A percentile compares a stretch with the other conserved stretches of the same genome.
Conservation (phyloP, 345 rosid genomes). For the Cochlearia excelsa region DNA sequence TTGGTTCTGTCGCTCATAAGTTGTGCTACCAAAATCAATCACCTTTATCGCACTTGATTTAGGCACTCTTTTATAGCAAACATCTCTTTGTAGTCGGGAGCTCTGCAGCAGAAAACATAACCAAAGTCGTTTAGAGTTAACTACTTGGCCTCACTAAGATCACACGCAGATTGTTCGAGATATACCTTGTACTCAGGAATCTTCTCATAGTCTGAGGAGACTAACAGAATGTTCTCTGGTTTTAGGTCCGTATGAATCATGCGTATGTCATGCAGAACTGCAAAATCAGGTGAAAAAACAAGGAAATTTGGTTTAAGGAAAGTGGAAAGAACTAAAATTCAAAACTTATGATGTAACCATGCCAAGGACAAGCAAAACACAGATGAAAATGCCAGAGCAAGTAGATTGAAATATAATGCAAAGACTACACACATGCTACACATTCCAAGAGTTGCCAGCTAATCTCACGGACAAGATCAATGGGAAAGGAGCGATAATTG, state of each 20-base stretch:
- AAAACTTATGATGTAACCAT: conserved; percentile 10
- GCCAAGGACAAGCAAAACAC: conserved; percentile 27
- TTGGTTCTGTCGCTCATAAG: conserved; percentile 78
- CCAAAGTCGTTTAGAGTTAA: neutral
- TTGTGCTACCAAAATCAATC: conserved; percentile 92
- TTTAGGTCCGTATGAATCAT: conserved; percentile 86
- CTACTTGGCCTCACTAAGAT: neutral
- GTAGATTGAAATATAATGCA: conserved; percentile 45
- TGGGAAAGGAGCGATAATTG: conserved; percentile 97
- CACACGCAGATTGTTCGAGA: neutral
- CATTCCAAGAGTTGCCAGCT: conserved; percentile 99
- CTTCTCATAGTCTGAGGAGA: conserved; percentile 70
- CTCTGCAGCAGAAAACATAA: conserved; percentile 38
- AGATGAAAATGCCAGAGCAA: conserved; percentile 24
- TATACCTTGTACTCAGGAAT: conserved; percentile 80
- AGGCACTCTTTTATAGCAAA: conserved; percentile 64
- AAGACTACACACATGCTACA: conserved; percentile 97
- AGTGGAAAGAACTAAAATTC: neutral
- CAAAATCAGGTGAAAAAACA: conserved; percentile 19
- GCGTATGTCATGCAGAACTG: conserved; percentile 90
- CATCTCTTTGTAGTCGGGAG: conserved; percentile 52
- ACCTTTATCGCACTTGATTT: conserved; percentile 84
- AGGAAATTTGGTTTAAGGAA: neutral
- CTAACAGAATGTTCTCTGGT: conserved; percentile 81
- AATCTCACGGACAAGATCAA: conserved; percentile 98